phyloP scores from a whole-genome alignment of 805 yeast species.

The Candida cerambycidarum region DNA sequence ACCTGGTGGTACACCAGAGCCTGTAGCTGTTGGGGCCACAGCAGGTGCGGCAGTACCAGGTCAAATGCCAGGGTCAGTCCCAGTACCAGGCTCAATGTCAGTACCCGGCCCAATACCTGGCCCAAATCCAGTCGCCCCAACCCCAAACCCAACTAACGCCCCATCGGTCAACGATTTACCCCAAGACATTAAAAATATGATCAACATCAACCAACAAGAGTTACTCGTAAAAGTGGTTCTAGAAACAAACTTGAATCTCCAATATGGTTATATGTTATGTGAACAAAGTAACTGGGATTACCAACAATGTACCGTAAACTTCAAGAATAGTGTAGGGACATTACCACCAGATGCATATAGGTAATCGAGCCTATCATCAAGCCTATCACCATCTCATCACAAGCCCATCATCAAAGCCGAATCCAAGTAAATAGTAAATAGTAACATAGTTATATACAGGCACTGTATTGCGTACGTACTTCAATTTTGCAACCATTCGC shows the following conservation, averaged over 20 bases:
- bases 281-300: constrained; percentile 88
- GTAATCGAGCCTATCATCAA: too few species aligned
- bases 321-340: constrained; percentile 61
- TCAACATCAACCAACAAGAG: constrained; percentile 59
- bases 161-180: constrained; percentile 47
- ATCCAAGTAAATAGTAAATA: too few species aligned
- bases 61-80: too few species aligned
- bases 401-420: too few species aligned
- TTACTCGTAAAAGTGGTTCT: constrained; percentile 61
- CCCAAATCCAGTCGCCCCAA: too few species aligned
- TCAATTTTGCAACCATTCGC: constrained; percentile 7
- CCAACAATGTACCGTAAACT: constrained; percentile 65
- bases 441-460: too few species aligned
- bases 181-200: constrained; percentile 51
- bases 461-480: too few species aligned
- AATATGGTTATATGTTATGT: constrained; percentile 77
- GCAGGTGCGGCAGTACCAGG: constrained; percentile 1
- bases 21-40: constrained; percentile 9
- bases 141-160: constrained; percentile 14
- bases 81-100: neutral
- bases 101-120: too few species aligned
- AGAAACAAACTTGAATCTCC: constrained; percentile 75
- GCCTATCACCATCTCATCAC: too few species aligned
- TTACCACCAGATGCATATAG: constrained; percentile 43
- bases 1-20: constrained; percentile 3